These are phyloP conservation scores for Backusella parvicylindrica DNA, from an alignment of 192 early-diverging fungal species.

Conservation along the genomic window DNA sequence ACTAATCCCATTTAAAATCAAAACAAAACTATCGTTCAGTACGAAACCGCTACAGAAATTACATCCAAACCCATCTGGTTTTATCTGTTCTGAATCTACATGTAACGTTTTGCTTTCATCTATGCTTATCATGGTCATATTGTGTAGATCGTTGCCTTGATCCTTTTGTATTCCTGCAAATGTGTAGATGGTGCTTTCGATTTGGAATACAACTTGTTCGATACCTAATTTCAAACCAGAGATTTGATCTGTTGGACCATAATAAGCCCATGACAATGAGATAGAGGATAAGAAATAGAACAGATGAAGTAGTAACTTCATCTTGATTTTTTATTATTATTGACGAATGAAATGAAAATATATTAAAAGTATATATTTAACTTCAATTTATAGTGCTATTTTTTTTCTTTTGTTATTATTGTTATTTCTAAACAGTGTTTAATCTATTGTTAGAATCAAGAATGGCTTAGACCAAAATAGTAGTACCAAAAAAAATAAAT, in stretches of 20 bases:
- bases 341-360: neutral
- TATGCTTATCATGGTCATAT: neutral
- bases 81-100: neutral
- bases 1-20: neutral
- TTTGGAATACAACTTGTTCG: neutral
- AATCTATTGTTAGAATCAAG: neutral
- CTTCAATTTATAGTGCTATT: neutral
- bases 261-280: neutral
- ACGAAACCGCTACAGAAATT: neutral
- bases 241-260: neutral
- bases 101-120: neutral
- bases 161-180: neutral
- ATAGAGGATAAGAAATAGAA: neutral
- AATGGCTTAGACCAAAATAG: neutral
- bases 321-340: neutral
- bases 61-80: neutral
- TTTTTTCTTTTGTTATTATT: neutral
- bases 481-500: neutral
- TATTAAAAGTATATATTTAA: neutral
- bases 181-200: neutral
- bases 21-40: neutral
- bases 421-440: neutral
- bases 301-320: neutral
- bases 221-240: neutral
- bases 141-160: rapidly evolving